Evolutionary conservation across 805 yeast genomes (phyloP), one percentile per base, ranked within the genome.

Genomic region (Candida corydali): DNA sequence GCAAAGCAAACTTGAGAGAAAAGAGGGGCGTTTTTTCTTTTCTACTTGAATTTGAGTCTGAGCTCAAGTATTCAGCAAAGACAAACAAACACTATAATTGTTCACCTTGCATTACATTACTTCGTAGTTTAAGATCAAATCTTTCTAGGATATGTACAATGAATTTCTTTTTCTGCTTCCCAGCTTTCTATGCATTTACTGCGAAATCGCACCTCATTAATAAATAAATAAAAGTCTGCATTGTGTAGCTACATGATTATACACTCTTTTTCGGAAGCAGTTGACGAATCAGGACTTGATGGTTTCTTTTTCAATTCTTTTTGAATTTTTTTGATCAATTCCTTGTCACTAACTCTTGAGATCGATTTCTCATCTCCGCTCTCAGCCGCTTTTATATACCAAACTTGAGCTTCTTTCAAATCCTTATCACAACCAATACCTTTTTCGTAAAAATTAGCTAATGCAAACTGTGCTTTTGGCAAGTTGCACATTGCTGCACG

Each of bases 341-440:
- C 63, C 39, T 54, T 54, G 47, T 68, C 63, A 2, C 41, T 43
- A 31, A 68, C 42, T 38, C 71, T 52, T 2, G 51, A 40, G 9
- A 65, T 37, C 2, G 70, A 56, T 45, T 62, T 65, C 37, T 57
- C 69, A 32, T 65, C 70, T 8, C 73, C 73, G 33, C 73, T 72
- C 31, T 75, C 75, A 2, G 85, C 86, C 0, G 96, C 96, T 43
- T 69, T 70, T 26, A 67, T 66, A 51, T 80, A 85, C 97, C 96
- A 91, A 25, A 63, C 63, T 49, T 76, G 75, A 0, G 96, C 82
- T 49, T 69, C 75, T 5, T 58, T 58, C 3, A 59, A 36, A 54
- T 85, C 76, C 20, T 66, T 61, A 16, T 72, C 77, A 54, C 95
- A 82, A 2, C 98, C 98, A 44, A 87, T 78, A 1, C 98, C 98